Percentiles rank a stretch among this genome's conserved stretches.
phyloP scores from a whole-genome alignment of 345 rosid genomes.

The Leavenworthia alabamica region DNA sequence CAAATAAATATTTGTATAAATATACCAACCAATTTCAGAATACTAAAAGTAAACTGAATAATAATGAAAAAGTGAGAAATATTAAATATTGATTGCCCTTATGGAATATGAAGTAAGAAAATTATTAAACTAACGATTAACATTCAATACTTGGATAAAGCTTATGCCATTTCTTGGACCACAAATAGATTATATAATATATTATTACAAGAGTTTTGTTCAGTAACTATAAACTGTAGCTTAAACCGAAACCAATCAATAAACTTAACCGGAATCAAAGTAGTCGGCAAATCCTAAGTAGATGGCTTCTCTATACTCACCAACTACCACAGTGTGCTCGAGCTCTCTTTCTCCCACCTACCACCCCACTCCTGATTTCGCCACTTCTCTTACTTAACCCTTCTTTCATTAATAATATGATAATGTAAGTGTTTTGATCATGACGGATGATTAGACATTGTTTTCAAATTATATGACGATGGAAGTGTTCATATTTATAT shows the following conservation, averaged over 20 bases:
- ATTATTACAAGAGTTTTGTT: not conserved
- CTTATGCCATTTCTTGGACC: constrained; percentile 2
- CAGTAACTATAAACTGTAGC: not conserved
- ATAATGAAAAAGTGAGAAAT: not conserved
- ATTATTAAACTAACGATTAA: not conserved
- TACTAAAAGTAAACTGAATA: not conserved
- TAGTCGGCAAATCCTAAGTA: constrained; percentile 23
- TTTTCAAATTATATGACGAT: not conserved
- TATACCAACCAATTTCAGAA: not conserved
- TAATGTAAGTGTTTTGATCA: constrained; percentile 6
- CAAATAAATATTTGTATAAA: not conserved
- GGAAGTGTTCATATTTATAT: not conserved
- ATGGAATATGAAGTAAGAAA: not conserved
- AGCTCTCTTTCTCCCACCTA: constrained; percentile 28
- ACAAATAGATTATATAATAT: not conserved
- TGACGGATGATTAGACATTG: not conserved
- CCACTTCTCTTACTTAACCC: constrained; percentile 6
- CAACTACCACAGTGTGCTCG: constrained; percentile 12
- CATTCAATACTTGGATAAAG: not conserved
- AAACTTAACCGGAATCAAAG: constrained; percentile 10
- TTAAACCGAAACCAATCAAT: constrained; percentile 15
- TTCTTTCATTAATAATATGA: not conserved
- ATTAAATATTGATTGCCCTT: not conserved
- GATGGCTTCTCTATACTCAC: constrained; percentile 17
- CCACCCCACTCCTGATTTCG: constrained; percentile 25